A percentile compares a stretch with the other conserved stretches of the same genome.
These are phyloP conservation scores for Tolypocladium amazonense DNA, from an alignment of 2,329 filamentous ascomycete species.

Conservation along the genomic window DNA sequence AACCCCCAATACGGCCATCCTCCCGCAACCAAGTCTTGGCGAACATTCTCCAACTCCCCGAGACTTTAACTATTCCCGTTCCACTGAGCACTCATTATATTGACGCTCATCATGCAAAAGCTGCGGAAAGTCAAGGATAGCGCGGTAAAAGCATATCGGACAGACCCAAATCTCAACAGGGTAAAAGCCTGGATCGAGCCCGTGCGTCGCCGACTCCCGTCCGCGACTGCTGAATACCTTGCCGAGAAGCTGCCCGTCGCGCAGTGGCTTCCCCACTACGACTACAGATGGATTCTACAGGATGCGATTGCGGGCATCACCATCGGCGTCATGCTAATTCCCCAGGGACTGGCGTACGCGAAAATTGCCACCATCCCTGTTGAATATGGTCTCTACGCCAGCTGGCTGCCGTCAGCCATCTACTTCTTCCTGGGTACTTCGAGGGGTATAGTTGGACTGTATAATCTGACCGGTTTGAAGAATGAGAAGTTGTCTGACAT, in stretches of 20 bases:
- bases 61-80: neutral
- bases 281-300: slow-evolving; percentile 48
- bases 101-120: slow-evolving; percentile 7
- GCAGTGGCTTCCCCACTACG: slow-evolving; percentile 53
- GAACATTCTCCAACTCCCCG: neutral
- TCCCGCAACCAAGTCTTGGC: neutral
- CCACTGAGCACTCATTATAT: neutral
- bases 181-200: slow-evolving; percentile 12
- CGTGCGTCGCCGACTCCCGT: slow-evolving; percentile 28
- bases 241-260: slow-evolving; percentile 51
- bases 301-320: slow-evolving; percentile 53
- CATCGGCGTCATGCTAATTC: slow-evolving; percentile 49
- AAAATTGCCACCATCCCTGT: slow-evolving; percentile 52
- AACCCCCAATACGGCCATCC: neutral
- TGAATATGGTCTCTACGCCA: slow-evolving; percentile 48
- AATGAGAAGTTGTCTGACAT: neutral
- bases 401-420: slow-evolving; percentile 46
- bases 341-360: slow-evolving; percentile 51
- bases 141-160: slow-evolving; percentile 9
- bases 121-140: slow-evolving; percentile 9
- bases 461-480: neutral
- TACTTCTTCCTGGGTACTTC: slow-evolving; percentile 53
- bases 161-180: slow-evolving; percentile 16
- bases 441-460: slow-evolving; percentile 32
- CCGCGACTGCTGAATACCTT: slow-evolving; percentile 42